Evolutionary conservation across 352 stramenopile genomes (phyloP), one percentile per base, ranked within the genome.

Genomic region (Phytophthora chlamydospora): DNA sequence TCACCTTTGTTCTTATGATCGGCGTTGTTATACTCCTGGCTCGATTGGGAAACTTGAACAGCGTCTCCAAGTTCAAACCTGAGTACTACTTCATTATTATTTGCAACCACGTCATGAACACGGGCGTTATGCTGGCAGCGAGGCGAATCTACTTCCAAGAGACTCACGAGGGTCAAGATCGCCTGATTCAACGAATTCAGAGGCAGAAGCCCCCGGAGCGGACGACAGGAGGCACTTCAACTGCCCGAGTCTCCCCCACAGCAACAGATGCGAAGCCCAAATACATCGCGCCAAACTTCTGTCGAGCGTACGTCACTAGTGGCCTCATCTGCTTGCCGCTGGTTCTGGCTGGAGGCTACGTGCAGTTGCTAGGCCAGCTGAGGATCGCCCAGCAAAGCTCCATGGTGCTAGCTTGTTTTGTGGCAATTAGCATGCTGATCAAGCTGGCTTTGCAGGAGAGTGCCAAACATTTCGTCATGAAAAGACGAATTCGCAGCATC

Each of bases 381-480:
- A 43, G 39, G 17, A 19, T 56, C 2, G 9, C 59, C 1, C 27
- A 24, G 21, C 21, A 24, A 24, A 3, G 21, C 21, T 24, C 17
- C 13, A 41, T 35, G 12, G 12, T 64, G 13, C 12, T 68, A 16
- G 11, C 43, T 6, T 41, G 6, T 29, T 68, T 36, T 4, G 24
- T 75, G 51, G 75, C 73, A 16, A 6, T n/a, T n/a, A n/a, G n/a
- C n/a, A n/a, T n/a, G n/a, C n/a, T n/a, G n/a, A n/a, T n/a, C n/a
- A n/a, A n/a, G n/a, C n/a, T 47, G 1, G 6, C 43, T 16, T 40
- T 67, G 0, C 67, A 79, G 48, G 71, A 79, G 27, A 24, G 45
- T 14, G 49, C 45, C 5, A 38, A 35, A 3, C 8, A 39, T 11
- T 51, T 39, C 21, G 44, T 51, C 24, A 19, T 51, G 33, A 70